A percentile compares a stretch with the other conserved stretches of the same genome.
phyloP scores from a whole-genome alignment of 768 basidiomycete genomes.

The Leccinum uliginosum region DNA sequence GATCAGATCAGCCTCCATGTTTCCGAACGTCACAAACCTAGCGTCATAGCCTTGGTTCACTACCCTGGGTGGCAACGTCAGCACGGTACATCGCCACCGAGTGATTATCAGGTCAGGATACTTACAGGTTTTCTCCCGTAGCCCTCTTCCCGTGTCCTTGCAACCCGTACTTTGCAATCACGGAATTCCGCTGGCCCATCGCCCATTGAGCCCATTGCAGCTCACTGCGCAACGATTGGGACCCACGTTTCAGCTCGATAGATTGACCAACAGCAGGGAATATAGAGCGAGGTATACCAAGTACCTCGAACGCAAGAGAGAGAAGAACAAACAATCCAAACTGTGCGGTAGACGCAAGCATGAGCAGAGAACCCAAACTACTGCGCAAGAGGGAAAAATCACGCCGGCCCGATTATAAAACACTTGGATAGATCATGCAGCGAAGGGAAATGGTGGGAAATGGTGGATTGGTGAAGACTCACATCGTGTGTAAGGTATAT shows the following conservation, averaged over 20 bases:
- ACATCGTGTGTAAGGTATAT: slow-evolving; percentile 4
- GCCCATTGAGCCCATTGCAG: slow-evolving; percentile 36
- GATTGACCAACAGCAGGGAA: slow-evolving; percentile 17
- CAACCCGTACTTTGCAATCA: slow-evolving; percentile 47
- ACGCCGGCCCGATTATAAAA: slow-evolving; percentile 10
- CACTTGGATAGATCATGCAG: slow-evolving; percentile 1
- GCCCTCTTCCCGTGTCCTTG: slow-evolving; percentile 33
- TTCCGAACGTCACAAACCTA: slow-evolving; percentile 34
- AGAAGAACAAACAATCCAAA: slow-evolving; percentile 12
- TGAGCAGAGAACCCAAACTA: slow-evolving; percentile 1
- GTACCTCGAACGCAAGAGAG: slow-evolving; percentile 6
- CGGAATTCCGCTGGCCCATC: slow-evolving; percentile 37
- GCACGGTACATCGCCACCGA: background rate
- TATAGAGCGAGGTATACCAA: slow-evolving; percentile 9
- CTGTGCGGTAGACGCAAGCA: slow-evolving; percentile 2
- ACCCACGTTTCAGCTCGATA: slow-evolving; percentile 17
- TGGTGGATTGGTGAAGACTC: background rate
- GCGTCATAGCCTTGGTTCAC: slow-evolving; percentile 63
- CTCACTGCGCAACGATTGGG: slow-evolving; percentile 11
- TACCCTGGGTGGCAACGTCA: slow-evolving; percentile 37
- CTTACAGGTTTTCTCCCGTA: slow-evolving; percentile 46
- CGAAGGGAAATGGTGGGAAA: slow-evolving; percentile 4
- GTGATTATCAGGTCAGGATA: background rate
- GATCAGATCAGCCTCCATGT: background rate
- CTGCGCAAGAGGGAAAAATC: slow-evolving; percentile 2